Conservation (phyloP, 2,329 filamentous ascomycete species). For the Thermoascus crustaceus region DNA sequence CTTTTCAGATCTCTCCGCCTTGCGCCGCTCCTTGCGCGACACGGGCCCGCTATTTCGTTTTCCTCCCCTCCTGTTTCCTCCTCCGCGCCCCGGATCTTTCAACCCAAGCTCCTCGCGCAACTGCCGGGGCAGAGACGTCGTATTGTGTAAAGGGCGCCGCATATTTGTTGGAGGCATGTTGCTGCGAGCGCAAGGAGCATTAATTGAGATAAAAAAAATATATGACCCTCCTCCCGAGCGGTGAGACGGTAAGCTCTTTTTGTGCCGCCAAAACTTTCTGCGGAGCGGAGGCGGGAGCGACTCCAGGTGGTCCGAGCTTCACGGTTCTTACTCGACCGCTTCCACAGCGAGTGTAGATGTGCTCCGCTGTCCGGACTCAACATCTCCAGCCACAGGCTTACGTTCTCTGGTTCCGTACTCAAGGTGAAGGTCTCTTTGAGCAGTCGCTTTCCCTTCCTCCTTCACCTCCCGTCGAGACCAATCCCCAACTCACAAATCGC, state of each 20-base stretch:
- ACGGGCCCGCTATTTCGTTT: conserved; percentile 21
- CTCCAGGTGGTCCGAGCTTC: conserved; percentile 13
- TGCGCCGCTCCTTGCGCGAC: conserved; percentile 58
- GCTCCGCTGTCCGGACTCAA: neutral
- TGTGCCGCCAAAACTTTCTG: conserved; percentile 5
- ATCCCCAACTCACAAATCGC: no score
- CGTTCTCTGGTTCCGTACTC: no score
- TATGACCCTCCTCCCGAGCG: neutral
- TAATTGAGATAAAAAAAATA: no score
- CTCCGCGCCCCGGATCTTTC: conserved; percentile 26
- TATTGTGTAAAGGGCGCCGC: conserved; percentile 31
- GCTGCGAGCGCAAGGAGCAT: neutral
- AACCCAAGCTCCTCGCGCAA: conserved; percentile 34
- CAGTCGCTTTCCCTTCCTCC: no score
- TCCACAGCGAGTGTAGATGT: no score
- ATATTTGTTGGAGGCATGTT: conserved; percentile 15
- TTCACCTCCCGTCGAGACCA: no score
- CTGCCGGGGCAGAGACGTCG: conserved; percentile 33
- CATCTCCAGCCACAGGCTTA: no score
- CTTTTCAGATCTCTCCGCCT: conserved; percentile 56
- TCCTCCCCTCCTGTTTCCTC: conserved; percentile 25
- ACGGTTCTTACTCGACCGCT: no score
- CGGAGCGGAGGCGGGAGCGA: conserved; percentile 7
- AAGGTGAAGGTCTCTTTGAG: no score
- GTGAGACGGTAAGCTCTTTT: neutral